These are phyloP conservation scores for Globisporangium rhizosaccharum DNA, from an alignment of 352 stramenopile species.

Conservation along the genomic window DNA sequence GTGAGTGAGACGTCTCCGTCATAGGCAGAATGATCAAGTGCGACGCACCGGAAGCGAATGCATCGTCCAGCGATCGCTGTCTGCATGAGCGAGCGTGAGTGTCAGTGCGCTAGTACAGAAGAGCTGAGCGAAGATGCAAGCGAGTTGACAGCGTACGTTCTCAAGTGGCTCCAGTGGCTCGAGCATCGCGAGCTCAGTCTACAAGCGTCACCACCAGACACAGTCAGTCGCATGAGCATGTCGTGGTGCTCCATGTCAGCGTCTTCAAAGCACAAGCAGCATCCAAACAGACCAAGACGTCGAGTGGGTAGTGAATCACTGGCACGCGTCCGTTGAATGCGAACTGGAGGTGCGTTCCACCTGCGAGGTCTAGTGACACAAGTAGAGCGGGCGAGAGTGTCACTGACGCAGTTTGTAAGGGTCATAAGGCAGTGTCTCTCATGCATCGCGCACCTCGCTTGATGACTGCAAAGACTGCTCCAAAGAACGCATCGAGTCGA, in stretches of 20 bases:
- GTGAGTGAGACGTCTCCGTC: not conserved
- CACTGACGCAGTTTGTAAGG: not conserved
- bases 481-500: slow-evolving; percentile 25
- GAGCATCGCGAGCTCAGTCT: slow-evolving; percentile 22
- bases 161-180: slow-evolving; percentile 1
- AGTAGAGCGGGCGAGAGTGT: not conserved
- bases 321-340: slow-evolving; percentile 37
- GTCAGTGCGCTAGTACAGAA: not conserved
- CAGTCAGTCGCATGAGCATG: not conserved
- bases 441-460: slow-evolving; percentile 12
- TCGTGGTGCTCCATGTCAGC: not conserved
- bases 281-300: slow-evolving; percentile 26
- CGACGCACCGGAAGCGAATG: slow-evolving; percentile 12
- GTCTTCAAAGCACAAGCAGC: not conserved
- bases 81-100: not conserved
- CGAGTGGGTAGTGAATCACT: slow-evolving; percentile 35
- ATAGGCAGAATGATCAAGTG: not conserved
- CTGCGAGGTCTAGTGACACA: slow-evolving; percentile 27
- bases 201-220: not conserved
- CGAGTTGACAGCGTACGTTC: not conserved
- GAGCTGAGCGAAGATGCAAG: not conserved
- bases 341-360: slow-evolving; percentile 40
- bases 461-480: slow-evolving; percentile 19
- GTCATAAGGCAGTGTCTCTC: not conserved
- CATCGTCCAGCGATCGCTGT: slow-evolving; percentile 7